Base-by-base conservation (phyloP, 257 asterid species). In the Petrea volubilis region DNA sequence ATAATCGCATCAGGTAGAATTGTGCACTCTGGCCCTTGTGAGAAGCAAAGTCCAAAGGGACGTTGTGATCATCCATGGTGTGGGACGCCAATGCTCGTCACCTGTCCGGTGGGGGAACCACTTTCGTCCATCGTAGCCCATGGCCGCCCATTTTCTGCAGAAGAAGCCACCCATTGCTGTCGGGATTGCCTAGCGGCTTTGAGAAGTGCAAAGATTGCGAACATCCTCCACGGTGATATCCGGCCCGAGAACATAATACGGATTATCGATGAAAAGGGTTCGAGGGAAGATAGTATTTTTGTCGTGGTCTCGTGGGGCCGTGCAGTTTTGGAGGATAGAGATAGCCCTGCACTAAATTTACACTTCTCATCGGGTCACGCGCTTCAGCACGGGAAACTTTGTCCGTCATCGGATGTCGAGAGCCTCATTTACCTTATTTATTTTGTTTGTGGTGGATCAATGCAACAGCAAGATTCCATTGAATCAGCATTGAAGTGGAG, bases 391-490 rank as follows among this genome's bases (percentile, higher is more conserved):
- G 96, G 96, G 69, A 91, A 91, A 80, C 88, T 89, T 10, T 89
- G 96, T 67, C 90, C 87, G 3, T 87, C 96, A 18, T 91, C 97
- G 0, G 97, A 91, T 55, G 80, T 87, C 3, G 97, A 91, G 83
- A 89, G 96, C 84, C 88, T 91, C 9, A 67, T 87, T 41, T 89
- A 92, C 76, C 78, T 87, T 1, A 62, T 89, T 7, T 86, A 86
- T 43, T 89, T 77, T 47, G 52, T 83, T 0, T 82, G 83, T 6
- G 96, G 97, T 0, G 97, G 96, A 10, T 27, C 80, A n/a, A 76
- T 83, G 85, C 87, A 52, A 29, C 84, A 76, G 80, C 88, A 65
- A 21, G 95, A 91, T 27, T 91, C 96, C 14, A 91, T 89, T 1
- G 96, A 89, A 70, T 86, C 93, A 23, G 97, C 95, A 15, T 50